A percentile compares a stretch with the other conserved stretches of the same genome.
phyloP scores from a whole-genome alignment of 805 yeast species.

The Nakazawaea sp. region DNA sequence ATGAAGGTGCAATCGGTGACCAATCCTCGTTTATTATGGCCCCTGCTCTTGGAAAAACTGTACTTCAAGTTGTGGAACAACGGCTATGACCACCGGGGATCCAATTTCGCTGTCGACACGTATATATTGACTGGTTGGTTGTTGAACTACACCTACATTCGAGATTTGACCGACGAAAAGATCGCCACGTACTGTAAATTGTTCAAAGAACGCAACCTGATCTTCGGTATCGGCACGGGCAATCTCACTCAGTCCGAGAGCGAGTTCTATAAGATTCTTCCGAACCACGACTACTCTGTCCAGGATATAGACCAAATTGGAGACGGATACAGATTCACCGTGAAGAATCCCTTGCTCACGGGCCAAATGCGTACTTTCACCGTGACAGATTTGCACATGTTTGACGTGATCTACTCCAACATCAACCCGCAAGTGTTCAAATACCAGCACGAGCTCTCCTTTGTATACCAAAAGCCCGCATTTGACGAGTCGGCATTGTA shows the following conservation, averaged over 20 bases:
- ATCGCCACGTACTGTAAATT: constrained; percentile 25
- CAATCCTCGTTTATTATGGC: constrained; percentile 41
- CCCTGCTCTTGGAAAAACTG: constrained; percentile 74
- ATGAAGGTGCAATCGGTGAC: constrained; percentile 30
- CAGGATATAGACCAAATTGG: constrained; percentile 24
- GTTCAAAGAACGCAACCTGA: constrained; percentile 28
- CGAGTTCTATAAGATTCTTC: constrained; percentile 30
- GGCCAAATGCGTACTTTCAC: constrained; percentile 17
- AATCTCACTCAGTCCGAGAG: constrained; percentile 27
- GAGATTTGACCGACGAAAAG: constrained; percentile 21
- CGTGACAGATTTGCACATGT: constrained; percentile 20
- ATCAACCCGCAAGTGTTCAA: constrained; percentile 44
- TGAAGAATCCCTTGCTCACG: constrained; percentile 42
- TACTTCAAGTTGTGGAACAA: constrained; percentile 45
- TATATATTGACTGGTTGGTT: constrained; percentile 63
- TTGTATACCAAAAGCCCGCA: constrained; percentile 16
- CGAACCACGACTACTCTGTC: constrained; percentile 70
- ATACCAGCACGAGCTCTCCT: constrained; percentile 18
- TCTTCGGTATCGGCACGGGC: constrained; percentile 70
- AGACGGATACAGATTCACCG: constrained; percentile 16
- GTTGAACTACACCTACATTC: constrained; percentile 48
- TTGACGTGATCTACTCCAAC: constrained; percentile 46
- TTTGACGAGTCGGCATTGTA: constrained; percentile 14
- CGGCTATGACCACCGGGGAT: constrained; percentile 63
- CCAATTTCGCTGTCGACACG: constrained; percentile 69